Conservation (phyloP, 2,329 filamentous ascomycete species). For the Diplodia sapinea region DNA sequence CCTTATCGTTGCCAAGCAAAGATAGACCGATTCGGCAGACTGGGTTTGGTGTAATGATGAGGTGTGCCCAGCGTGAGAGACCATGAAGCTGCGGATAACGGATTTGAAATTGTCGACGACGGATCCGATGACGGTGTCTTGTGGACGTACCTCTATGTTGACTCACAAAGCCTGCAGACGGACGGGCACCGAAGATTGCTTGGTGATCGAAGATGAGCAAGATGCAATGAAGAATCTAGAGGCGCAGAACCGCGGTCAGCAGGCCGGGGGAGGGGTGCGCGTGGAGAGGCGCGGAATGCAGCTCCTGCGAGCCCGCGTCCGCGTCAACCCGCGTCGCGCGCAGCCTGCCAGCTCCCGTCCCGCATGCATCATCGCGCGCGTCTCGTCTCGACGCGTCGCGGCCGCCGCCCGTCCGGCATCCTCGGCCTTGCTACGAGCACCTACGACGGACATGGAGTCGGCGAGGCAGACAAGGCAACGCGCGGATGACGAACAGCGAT, state of each 20-base stretch:
- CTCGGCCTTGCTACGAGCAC: neutral
- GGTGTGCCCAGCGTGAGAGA: neutral
- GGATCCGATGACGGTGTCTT: conserved; percentile 7
- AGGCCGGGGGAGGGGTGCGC: neutral
- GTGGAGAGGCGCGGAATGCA: conserved; percentile 6
- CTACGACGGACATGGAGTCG: neutral
- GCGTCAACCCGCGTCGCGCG: conserved; percentile 1
- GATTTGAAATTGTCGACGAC: neutral
- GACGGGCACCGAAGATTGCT: neutral
- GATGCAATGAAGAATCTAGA: neutral
- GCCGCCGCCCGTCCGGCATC: neutral
- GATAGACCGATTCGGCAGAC: neutral
- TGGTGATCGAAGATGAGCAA: neutral
- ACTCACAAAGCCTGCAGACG: neutral
- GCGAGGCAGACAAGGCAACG: neutral
- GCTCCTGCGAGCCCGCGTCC: neutral
- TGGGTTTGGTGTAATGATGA: neutral
- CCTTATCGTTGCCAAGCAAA: neutral
- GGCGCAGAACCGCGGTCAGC: conserved; percentile 2
- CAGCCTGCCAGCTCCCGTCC: neutral
- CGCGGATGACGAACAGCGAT: neutral
- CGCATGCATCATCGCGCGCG: neutral
- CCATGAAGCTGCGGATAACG: too few relatives aligned
- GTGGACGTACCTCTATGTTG: neutral
- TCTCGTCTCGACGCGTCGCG: conserved; percentile 13